Evolutionary conservation across 768 basidiomycete genomes (phyloP).

Genomic region (Pleurotus citrinopileatus): DNA sequence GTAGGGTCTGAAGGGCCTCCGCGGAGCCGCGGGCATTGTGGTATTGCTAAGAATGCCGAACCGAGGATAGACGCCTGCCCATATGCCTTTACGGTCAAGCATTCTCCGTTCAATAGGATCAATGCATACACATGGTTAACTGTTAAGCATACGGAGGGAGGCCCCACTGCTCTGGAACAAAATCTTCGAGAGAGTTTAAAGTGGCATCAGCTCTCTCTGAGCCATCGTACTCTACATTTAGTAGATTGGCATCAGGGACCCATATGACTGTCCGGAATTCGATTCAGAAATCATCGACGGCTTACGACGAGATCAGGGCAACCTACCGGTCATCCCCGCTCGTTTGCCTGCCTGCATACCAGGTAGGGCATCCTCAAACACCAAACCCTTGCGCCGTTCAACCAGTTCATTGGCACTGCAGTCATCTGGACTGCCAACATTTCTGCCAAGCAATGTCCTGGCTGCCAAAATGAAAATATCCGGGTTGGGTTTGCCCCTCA

Average conservation of each 20-base stretch:
- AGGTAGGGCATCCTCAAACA: slow-evolving; percentile 80
- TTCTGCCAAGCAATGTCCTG: slow-evolving; percentile 47
- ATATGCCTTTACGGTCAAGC: not conserved
- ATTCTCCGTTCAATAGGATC: not conserved
- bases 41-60: too few relatives aligned
- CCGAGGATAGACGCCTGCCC: not conserved
- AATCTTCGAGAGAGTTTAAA: slow-evolving; percentile 63
- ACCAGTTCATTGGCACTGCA: slow-evolving; percentile 40
- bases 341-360: slow-evolving; percentile 80
- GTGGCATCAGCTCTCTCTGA: slow-evolving; percentile 57
- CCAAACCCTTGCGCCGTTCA: slow-evolving; percentile 62
- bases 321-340: slow-evolving; percentile 82
- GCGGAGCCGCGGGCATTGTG: too few relatives aligned
- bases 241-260: slow-evolving; percentile 76
- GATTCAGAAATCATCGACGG: not conserved
- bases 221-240: slow-evolving; percentile 45
- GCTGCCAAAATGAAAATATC: slow-evolving; percentile 82
- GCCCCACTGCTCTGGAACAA: slow-evolving; percentile 82
- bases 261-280: slow-evolving; percentile 58
- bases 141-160: slow-evolving; percentile 58
- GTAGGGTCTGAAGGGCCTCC: too few relatives aligned
- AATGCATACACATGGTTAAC: not conserved
- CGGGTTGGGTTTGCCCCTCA: slow-evolving; percentile 75
- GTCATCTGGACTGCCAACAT: slow-evolving; percentile 49
- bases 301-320: not conserved